Base-by-base conservation (phyloP, 345 rosid species). In the Salix exigua region DNA sequence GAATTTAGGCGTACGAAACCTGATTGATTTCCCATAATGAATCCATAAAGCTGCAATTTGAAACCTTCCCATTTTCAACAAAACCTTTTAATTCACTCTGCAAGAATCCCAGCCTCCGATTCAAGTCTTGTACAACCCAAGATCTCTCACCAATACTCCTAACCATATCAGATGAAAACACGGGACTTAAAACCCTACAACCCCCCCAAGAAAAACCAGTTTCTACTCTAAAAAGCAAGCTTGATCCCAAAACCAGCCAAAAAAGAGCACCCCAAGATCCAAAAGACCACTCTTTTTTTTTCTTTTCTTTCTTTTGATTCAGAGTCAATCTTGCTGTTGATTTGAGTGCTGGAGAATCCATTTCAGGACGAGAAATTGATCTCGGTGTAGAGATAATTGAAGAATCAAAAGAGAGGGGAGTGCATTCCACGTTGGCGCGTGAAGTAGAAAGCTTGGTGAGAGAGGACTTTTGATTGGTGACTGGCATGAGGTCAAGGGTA, bases 401-500 rank as follows among this genome's bases (percentile, higher is more conserved):
- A 37, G 88, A 68, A 67, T 88, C 86, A 71, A 93, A 88, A 17
- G 94, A 86, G 37, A 89, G 53, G 0, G 97, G 95, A 28, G 95
- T 87, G 2, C 68, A 61, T 6, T 78, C 85, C 0, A 77, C 63
- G n/a, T 81, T 78, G 68, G 77, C 83, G 77, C 26, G 66, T 0
- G 78, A 75, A 0, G 89, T 82, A 66, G 80, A 90, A 79, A 91
- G 81, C 81, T 86, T 91, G 11, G 92, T 85, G 79, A 93, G 86
- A 1, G 97, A 89, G 78, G 86, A 88, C 73, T 86, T 92, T 35
- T 90, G 94, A n/a, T 82, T 76, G 75, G 90, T 96, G 10, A 46
- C 25, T n/a, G 96, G 89, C 91, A 90, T 87, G 78, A 96, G 98
- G 67, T 96, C 99, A 50, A 89, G 93, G 53, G 93, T 96, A 33